phyloP scores from a whole-genome alignment of 768 basidiomycete species.

The Suillus hirtellus region DNA sequence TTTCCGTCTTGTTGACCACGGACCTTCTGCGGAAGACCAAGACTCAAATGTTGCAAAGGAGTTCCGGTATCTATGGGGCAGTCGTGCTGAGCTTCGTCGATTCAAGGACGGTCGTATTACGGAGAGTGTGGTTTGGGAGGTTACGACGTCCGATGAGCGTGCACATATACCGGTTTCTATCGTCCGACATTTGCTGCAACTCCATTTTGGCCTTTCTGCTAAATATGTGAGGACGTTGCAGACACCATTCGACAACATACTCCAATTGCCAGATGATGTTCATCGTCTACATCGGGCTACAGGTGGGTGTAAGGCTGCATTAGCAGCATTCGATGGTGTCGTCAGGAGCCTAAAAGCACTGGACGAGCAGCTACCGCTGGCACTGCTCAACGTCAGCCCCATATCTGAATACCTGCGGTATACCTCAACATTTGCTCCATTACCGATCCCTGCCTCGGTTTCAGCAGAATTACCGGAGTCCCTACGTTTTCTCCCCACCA shows the following conservation, averaged over 20 bases:
- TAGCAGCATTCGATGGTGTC: slow-evolving; percentile 77
- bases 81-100: slow-evolving; percentile 86
- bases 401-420: slow-evolving; percentile 77
- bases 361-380: slow-evolving; percentile 71
- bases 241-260: slow-evolving; percentile 53
- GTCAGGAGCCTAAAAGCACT: slow-evolving; percentile 75
- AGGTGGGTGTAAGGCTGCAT: slow-evolving; percentile 70
- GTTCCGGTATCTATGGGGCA: slow-evolving; percentile 90
- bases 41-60: slow-evolving; percentile 48
- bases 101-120: slow-evolving; percentile 95
- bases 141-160: slow-evolving; percentile 77
- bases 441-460: slow-evolving; percentile 61
- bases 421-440: slow-evolving; percentile 79
- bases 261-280: slow-evolving; percentile 59
- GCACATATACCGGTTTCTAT: slow-evolving; percentile 75
- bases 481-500: slow-evolving; percentile 66
- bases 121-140: slow-evolving; percentile 97
- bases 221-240: slow-evolving; percentile 61
- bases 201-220: slow-evolving; percentile 69
- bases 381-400: slow-evolving; percentile 74
- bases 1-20: slow-evolving; percentile 88
- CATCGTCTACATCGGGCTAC: slow-evolving; percentile 37
- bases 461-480: slow-evolving; percentile 53
- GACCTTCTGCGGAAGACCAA: slow-evolving; percentile 71
- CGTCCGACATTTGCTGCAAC: slow-evolving; percentile 68